Evolutionary conservation across 2,329 filamentous ascomycete species (phyloP).

Genomic region (Emergomyces africanus): DNA sequence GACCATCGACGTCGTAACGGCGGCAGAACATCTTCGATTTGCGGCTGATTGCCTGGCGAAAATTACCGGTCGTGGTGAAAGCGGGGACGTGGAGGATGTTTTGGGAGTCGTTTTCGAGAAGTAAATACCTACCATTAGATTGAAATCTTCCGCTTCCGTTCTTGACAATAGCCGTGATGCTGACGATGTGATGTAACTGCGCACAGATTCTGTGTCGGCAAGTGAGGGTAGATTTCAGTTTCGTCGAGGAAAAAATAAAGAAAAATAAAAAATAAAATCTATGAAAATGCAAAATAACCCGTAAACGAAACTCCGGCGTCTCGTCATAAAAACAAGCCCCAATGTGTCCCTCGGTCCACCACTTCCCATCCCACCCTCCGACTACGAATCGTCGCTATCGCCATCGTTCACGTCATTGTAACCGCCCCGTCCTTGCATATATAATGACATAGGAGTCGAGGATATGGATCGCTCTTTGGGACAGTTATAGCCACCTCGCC

Average conservation of each 20-base stretch:
- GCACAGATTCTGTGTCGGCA: conserved; percentile 45
- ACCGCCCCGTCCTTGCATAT: conserved; percentile 20
- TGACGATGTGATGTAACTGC: conserved; percentile 7
- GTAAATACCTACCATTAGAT: conserved; percentile 41
- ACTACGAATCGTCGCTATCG: conserved; percentile 10
- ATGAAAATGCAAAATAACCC: neutral
- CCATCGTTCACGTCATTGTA: conserved; percentile 19
- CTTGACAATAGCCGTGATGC: conserved; percentile 4
- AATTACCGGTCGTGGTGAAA: conserved; percentile 76
- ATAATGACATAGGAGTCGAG: conserved; percentile 4
- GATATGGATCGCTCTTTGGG: conserved; percentile 8
- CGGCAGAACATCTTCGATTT: conserved; percentile 74
- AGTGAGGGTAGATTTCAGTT: conserved; percentile 21
- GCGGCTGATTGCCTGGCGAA: conserved; percentile 69
- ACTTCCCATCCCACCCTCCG: neutral
- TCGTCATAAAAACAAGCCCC: neutral
- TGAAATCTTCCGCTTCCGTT: neutral
- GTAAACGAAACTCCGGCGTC: conserved; percentile 1
- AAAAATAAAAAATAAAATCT: neutral
- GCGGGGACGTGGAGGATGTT: conserved; percentile 87
- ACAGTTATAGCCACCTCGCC: conserved; percentile 23
- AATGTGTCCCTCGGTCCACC: neutral
- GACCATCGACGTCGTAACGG: conserved; percentile 66
- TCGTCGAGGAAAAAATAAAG: neutral
- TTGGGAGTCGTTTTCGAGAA: conserved; percentile 96